Conservation (phyloP, 768 basidiomycete species). For the Leccinum imitatum region DNA sequence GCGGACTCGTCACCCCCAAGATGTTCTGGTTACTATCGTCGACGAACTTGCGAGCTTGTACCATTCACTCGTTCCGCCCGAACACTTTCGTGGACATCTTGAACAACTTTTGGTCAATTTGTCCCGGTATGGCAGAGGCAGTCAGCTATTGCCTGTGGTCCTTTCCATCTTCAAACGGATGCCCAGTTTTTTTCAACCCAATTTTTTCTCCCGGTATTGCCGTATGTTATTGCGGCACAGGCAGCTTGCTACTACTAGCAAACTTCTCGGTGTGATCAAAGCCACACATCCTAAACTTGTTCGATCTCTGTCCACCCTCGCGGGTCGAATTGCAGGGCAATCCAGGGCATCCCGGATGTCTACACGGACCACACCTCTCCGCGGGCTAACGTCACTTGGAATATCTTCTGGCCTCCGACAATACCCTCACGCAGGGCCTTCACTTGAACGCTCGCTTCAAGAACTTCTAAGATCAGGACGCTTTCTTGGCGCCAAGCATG, state of each 20-base stretch:
- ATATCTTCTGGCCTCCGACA: slow-evolving; percentile 19
- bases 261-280: slow-evolving; percentile 28
- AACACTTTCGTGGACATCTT: slow-evolving; percentile 43
- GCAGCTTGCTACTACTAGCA: slow-evolving; percentile 37
- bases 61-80: slow-evolving; percentile 30
- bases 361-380: slow-evolving; percentile 3
- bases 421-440: slow-evolving; percentile 2
- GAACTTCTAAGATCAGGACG: slow-evolving; percentile 36
- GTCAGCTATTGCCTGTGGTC: slow-evolving; percentile 39
- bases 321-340: slow-evolving; percentile 7
- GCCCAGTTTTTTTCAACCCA: slow-evolving; percentile 40
- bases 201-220: slow-evolving; percentile 38
- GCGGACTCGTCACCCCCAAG: slow-evolving; percentile 29
- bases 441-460: slow-evolving; percentile 22
- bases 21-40: slow-evolving; percentile 34
- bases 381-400: slow-evolving; percentile 12
- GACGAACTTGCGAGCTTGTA: slow-evolving; percentile 40
- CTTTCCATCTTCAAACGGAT: slow-evolving; percentile 36
- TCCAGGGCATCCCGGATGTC: slow-evolving; percentile 10
- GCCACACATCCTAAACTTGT: slow-evolving; percentile 12
- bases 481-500: slow-evolving; percentile 41
- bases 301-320: slow-evolving; percentile 8
- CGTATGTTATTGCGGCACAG: slow-evolving; percentile 41
- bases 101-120: slow-evolving; percentile 43
- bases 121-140: slow-evolving; percentile 40